These are phyloP conservation scores for Aspergillus sp. DNA, from an alignment of 2,329 filamentous ascomycete species.

Conservation along the genomic window DNA sequence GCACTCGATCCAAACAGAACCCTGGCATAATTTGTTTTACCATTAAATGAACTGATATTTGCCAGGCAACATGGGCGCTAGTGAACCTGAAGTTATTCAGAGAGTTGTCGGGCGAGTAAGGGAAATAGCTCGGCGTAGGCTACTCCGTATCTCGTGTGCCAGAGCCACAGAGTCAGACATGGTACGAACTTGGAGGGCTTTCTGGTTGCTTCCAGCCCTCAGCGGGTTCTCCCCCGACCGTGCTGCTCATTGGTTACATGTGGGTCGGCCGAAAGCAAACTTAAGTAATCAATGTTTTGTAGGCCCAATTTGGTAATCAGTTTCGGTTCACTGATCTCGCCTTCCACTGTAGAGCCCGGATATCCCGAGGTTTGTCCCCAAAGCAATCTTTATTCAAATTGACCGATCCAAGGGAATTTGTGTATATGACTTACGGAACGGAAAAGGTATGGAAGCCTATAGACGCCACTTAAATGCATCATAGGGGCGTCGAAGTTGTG, in stretches of 20 bases:
- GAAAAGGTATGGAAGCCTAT: too few relatives aligned
- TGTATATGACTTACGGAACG: not conserved
- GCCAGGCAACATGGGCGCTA: not conserved
- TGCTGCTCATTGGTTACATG: not conserved
- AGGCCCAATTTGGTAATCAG: not conserved
- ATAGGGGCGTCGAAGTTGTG: not conserved
- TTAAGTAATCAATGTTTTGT: not conserved
- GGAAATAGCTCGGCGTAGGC: too few relatives aligned
- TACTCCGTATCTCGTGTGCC: not conserved
- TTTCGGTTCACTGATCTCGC: not conserved
- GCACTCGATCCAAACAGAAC: not conserved
- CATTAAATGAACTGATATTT: not conserved
- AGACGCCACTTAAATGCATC: not conserved
- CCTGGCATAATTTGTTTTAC: not conserved
- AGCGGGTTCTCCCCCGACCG: not conserved
- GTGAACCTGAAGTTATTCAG: not conserved
- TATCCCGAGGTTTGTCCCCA: not conserved
- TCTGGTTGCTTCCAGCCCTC: slow-evolving; percentile 14
- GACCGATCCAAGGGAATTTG: not conserved
- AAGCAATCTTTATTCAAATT: too few relatives aligned
- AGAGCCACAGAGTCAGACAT: not conserved
- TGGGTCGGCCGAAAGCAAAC: not conserved
- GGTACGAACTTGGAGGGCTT: not conserved
- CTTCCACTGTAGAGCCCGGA: not conserved
- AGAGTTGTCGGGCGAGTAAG: too few relatives aligned